These are phyloP conservation scores for Funneliformis mosseae DNA, from an alignment of 192 early-diverging fungal species.

Conservation along the genomic window DNA sequence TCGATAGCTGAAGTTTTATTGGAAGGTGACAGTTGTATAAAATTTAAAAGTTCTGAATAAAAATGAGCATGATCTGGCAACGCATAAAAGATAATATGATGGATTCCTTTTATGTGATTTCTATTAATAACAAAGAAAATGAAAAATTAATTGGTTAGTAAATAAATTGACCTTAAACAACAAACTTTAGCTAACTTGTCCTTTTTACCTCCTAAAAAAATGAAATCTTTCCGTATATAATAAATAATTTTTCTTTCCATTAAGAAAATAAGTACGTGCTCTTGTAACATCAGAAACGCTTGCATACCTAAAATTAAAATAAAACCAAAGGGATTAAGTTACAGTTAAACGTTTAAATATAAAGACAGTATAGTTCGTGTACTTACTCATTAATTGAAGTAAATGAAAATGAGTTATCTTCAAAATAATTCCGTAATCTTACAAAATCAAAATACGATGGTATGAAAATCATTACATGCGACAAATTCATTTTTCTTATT, in stretches of 20 bases:
- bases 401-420: constrained; percentile 73
- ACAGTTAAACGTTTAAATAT: background rate
- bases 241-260: constrained; percentile 75
- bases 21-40: constrained; percentile 56
- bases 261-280: constrained; percentile 77
- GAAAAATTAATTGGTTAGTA: constrained; percentile 1
- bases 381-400: constrained; percentile 81
- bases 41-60: constrained; percentile 90
- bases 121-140: constrained; percentile 35
- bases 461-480: constrained; percentile 78
- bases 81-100: constrained; percentile 87
- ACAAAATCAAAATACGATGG: constrained; percentile 98
- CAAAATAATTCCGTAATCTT: constrained; percentile 85
- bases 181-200: background rate
- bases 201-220: constrained; percentile 77
- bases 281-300: constrained; percentile 72
- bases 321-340: background rate
- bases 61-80: constrained; percentile 83
- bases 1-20: constrained; percentile 20
- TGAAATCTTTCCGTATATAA: constrained; percentile 96
- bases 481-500: constrained; percentile 54
- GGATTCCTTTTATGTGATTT: constrained; percentile 80
- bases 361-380: background rate
- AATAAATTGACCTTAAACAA: constrained; percentile 13
- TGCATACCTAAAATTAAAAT: constrained; percentile 67